A percentile compares a stretch with the other conserved stretches of the same genome.
phyloP scores from a whole-genome alignment of 352 stramenopile species.

The Pythium utonaiense region DNA sequence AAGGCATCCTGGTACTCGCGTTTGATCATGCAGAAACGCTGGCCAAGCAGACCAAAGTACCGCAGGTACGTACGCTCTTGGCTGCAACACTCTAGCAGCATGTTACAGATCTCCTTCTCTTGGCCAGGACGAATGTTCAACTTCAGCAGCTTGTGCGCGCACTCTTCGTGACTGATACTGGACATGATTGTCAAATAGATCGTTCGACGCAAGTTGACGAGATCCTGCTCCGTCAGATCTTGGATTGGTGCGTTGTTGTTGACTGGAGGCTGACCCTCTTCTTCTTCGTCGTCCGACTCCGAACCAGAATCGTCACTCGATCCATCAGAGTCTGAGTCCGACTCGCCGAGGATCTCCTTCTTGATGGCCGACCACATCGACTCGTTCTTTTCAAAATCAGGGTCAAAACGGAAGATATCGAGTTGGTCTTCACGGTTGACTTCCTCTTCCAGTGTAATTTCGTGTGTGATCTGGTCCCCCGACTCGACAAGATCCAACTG shows the following conservation, averaged over 20 bases:
- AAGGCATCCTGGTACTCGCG: slow-evolving; percentile 96
- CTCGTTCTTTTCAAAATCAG: slow-evolving; percentile 96
- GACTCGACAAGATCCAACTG: slow-evolving; percentile 97
- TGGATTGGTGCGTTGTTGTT: slow-evolving; percentile 69
- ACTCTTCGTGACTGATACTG: slow-evolving; percentile 98
- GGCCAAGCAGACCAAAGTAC: slow-evolving; percentile 96
- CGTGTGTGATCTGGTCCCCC: slow-evolving; percentile 99
- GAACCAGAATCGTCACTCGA: slow-evolving; percentile 35
- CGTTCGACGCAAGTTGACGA: slow-evolving; percentile 97
- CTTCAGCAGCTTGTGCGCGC: slow-evolving; percentile 98
- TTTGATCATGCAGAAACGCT: slow-evolving; percentile 96
- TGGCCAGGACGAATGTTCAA: slow-evolving; percentile 95
- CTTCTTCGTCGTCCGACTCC: slow-evolving; percentile 55
- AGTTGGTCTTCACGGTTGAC: slow-evolving; percentile 95
- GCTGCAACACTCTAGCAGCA: slow-evolving; percentile 99
- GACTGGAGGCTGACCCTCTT: slow-evolving; percentile 25
- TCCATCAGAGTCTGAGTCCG: slow-evolving; percentile 75
- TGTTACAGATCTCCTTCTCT: slow-evolving; percentile 98
- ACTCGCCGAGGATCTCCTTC: slow-evolving; percentile 95
- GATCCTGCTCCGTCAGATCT: slow-evolving; percentile 97
- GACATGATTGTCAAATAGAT: slow-evolving; percentile 99
- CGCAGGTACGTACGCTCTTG: slow-evolving; percentile 97
- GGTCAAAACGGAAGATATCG: slow-evolving; percentile 95
- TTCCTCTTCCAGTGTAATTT: slow-evolving; percentile 95
- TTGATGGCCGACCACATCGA: slow-evolving; percentile 95